Percentiles rank a stretch among this genome's conserved stretches.
These are phyloP conservation scores for Limonium bicolor DNA, from an alignment of 148 eudicot species.

Conservation along the genomic window DNA sequence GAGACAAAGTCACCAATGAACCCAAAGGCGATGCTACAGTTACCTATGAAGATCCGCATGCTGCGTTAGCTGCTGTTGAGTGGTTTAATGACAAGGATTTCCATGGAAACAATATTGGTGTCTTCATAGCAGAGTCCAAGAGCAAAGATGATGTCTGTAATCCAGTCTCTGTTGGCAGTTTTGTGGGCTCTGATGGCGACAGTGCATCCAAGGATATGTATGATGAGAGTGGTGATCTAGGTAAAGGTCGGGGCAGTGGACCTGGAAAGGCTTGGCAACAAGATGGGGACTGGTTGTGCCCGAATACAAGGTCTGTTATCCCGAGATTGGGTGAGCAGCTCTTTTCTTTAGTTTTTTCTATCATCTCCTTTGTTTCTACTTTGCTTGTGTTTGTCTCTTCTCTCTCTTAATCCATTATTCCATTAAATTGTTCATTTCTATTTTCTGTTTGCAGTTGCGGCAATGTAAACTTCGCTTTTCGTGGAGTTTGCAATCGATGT, in stretches of 20 bases:
- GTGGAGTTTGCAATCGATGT: slow-evolving; percentile 99
- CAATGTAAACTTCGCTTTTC: slow-evolving; percentile 93
- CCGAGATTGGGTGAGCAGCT: slow-evolving; percentile 97
- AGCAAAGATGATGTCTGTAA: slow-evolving; percentile 56
- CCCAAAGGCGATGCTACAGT: slow-evolving; percentile 98
- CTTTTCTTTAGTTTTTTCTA: slow-evolving; percentile 13
- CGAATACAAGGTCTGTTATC: slow-evolving; percentile 99
- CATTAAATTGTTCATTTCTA: slow-evolving; percentile 6
- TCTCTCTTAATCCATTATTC: neutral
- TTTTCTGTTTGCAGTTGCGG: slow-evolving; percentile 57
- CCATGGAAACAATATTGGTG: slow-evolving; percentile 70
- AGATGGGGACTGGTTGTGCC: slow-evolving; percentile 96
- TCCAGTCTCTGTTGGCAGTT: slow-evolving; percentile 18
- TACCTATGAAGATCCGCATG: slow-evolving; percentile 97
- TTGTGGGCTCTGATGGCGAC: slow-evolving; percentile 30
- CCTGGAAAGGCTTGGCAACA: slow-evolving; percentile 88
- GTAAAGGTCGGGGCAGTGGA: slow-evolving; percentile 73
- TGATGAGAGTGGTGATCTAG: slow-evolving; percentile 42
- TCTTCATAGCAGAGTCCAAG: slow-evolving; percentile 83
- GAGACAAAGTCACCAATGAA: slow-evolving; percentile 72
- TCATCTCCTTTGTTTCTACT: too few species aligned
- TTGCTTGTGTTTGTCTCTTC: too few species aligned
- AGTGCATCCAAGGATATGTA: slow-evolving; percentile 27
- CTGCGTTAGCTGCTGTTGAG: slow-evolving; percentile 90
- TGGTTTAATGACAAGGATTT: slow-evolving; percentile 96